Conservation (phyloP, 805 yeast species). For the Starmera amethionina region DNA sequence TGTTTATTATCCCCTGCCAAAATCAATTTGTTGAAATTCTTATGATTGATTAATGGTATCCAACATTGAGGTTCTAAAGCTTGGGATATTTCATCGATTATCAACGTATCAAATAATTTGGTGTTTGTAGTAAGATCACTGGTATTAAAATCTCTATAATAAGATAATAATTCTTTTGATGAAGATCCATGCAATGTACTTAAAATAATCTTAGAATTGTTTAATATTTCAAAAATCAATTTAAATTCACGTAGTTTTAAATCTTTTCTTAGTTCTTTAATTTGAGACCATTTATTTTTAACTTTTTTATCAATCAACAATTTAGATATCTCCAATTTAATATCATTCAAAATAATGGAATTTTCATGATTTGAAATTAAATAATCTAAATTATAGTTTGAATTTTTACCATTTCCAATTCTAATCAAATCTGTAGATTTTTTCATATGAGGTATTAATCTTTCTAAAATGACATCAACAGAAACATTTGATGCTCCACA, state of each 20-base stretch:
- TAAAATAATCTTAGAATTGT: slow-evolving; percentile 58
- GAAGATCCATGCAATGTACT: slow-evolving; percentile 88
- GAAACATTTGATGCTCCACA: slow-evolving; percentile 94
- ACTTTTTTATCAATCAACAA: slow-evolving; percentile 35
- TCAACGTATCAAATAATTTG: slow-evolving; percentile 58
- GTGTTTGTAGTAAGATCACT: slow-evolving; percentile 8
- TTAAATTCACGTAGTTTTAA: slow-evolving; percentile 55
- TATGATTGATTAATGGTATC: slow-evolving; percentile 76
- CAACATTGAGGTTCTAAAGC: slow-evolving; percentile 92
- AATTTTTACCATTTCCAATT: slow-evolving; percentile 87
- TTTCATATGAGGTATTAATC: slow-evolving; percentile 27
- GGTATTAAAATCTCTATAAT: slow-evolving; percentile 26
- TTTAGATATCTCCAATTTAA: slow-evolving; percentile 59
- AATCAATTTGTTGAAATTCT: slow-evolving; percentile 43
- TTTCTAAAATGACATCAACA: slow-evolving; percentile 82
- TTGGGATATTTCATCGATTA: slow-evolving; percentile 94
- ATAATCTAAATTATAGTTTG: slow-evolving; percentile 69
- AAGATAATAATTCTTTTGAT: slow-evolving; percentile 50
- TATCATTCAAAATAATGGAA: slow-evolving; percentile 55
- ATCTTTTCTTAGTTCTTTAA: slow-evolving; percentile 64
- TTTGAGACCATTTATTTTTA: slow-evolving; percentile 59
- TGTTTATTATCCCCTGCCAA: slow-evolving; percentile 93
- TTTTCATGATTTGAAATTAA: slow-evolving; percentile 49
- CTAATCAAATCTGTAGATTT: slow-evolving; percentile 41
- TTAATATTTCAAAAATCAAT: slow-evolving; percentile 47